Evolutionary conservation across 768 basidiomycete genomes (phyloP), one percentile per base, ranked within the genome.

Genomic region (Russula lepida): DNA sequence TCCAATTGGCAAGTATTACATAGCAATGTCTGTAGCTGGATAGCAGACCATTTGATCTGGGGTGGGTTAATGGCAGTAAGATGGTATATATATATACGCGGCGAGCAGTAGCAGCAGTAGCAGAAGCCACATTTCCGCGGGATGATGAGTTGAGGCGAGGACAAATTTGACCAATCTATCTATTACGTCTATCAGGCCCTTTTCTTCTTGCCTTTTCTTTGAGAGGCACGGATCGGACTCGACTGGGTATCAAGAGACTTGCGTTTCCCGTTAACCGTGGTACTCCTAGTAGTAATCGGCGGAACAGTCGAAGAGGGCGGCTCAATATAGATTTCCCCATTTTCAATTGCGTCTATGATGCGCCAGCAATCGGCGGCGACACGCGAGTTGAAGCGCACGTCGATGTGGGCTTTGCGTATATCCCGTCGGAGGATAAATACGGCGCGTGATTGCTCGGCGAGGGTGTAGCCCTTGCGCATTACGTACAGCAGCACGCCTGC

Each of bases 401-500:
- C 89, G 21, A 72, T 74, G 69, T 81, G 84, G 49, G 78, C 72
- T 37, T 76, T 71, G 55, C 88, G 81, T 23, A 89, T 78, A 21
- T 76, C 70, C 33, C 69, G 69, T 28, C 89, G 81, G 68, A 93
- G 77, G 56, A 78, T 68, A 56, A 79, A 74, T 30, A 88, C 77
- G 19, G 83, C 81, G 9, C 71, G 71, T 1, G 85, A 85, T 44
- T 78, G 80, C 1, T 81, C 77, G n/a, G 76, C 70, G 8, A 74
- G 66, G 1, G 74, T 43, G 59, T 70, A 74, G 23, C 58, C 64
- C 1, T 77, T 70, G 8, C 77, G 76, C 57, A 87, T 73, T 2
- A 82, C 72, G 66, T 74, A 87, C 11, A 91, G 73, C n/a, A 89
- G 70, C 19, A 89, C 81, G 59, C 88, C 90, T 91, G 58, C 17